These are phyloP conservation scores for Ogataea ganodermae DNA, from an alignment of 805 yeast species.

Conservation along the genomic window DNA sequence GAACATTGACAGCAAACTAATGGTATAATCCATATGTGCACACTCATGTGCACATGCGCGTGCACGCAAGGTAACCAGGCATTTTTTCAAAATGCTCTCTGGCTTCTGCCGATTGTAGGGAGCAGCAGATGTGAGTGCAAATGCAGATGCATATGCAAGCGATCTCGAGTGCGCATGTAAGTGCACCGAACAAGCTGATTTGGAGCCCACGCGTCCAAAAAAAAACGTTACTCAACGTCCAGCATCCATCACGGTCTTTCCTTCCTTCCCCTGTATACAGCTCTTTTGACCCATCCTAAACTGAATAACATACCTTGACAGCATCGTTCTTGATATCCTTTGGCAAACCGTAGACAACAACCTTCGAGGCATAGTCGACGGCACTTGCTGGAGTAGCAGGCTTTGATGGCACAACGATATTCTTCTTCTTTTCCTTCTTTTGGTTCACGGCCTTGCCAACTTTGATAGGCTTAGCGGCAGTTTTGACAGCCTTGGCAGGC, in stretches of 20 bases:
- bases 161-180: too few species aligned
- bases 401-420: constrained; percentile 18
- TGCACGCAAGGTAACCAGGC: too few species aligned
- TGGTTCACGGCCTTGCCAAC: constrained; percentile 33
- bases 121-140: neutral
- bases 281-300: constrained; percentile 6
- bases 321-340: constrained; percentile 82
- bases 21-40: neutral
- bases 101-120: neutral
- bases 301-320: constrained; percentile 46
- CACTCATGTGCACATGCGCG: neutral
- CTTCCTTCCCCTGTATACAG: neutral
- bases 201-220: constrained; percentile 1
- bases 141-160: too few species aligned
- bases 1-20: constrained; percentile 2
- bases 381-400: constrained; percentile 26
- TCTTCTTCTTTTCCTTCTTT: constrained; percentile 15
- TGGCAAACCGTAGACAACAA: constrained; percentile 66
- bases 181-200: too few species aligned
- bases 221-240: too few species aligned
- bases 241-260: too few species aligned
- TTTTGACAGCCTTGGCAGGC: constrained; percentile 35
- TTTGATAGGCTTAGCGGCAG: constrained; percentile 34
- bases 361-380: constrained; percentile 66
- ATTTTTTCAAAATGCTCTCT: too few species aligned